Percentiles rank a stretch among this genome's conserved stretches.
These are phyloP conservation scores for Hypomyces rosellus DNA, from an alignment of 2,329 filamentous ascomycete species.

Conservation along the genomic window DNA sequence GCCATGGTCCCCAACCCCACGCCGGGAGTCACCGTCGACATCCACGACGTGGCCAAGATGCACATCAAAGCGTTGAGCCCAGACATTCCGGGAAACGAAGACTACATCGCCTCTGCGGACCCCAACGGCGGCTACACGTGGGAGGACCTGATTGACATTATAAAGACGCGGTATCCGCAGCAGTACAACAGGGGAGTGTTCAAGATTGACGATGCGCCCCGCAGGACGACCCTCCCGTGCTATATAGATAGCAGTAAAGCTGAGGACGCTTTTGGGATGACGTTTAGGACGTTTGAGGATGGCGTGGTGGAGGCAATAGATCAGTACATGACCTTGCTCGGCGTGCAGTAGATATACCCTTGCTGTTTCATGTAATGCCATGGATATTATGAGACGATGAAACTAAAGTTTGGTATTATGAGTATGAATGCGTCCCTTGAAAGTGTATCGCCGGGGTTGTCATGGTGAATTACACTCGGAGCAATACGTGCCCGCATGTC, in stretches of 20 bases:
- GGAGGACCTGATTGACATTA: conserved; percentile 2
- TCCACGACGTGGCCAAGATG: conserved; percentile 14
- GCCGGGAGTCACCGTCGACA: conserved; percentile 18
- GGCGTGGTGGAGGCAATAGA: conserved; percentile 27
- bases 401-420: not conserved
- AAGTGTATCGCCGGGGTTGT: not conserved
- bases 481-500: too few relatives aligned
- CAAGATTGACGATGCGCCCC: conserved; percentile 7
- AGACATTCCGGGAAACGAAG: conserved; percentile 3
- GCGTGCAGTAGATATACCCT: not conserved
- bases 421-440: not conserved
- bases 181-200: conserved; percentile 7
- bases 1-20: conserved; percentile 10
- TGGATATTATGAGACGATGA: not conserved
- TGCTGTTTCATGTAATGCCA: too few relatives aligned
- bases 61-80: conserved; percentile 4
- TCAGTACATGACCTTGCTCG: conserved; percentile 27
- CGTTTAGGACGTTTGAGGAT: conserved; percentile 27
- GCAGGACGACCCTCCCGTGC: not conserved
- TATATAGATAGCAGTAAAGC: conserved; percentile 23
- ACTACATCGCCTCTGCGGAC: conserved; percentile 9
- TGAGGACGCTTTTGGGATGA: conserved; percentile 27
- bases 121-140: not conserved
- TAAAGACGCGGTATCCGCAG: conserved; percentile 11
- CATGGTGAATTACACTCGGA: not conserved